These are phyloP conservation scores for Iberis pinnata DNA, from an alignment of 345 rosid genomes.

Conservation along the genomic window DNA sequence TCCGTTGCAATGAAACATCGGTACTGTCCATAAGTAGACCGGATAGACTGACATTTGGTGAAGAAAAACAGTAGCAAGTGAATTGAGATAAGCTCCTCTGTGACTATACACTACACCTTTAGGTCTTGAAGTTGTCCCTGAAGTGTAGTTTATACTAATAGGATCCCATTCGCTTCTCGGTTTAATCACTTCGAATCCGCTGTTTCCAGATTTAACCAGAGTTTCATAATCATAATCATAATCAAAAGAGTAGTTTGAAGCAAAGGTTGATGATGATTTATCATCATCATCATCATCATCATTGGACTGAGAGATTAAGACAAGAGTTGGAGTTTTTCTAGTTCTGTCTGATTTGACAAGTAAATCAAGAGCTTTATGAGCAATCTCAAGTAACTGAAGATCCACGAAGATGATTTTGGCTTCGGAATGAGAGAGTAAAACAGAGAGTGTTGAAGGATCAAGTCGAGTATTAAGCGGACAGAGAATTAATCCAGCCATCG, in stretches of 20 bases:
- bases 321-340: constrained; percentile 33
- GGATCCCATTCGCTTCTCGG: constrained; percentile 75
- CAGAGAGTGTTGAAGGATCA: constrained; percentile 47
- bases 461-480: constrained; percentile 63
- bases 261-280: constrained; percentile 9
- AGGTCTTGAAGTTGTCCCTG: constrained; percentile 81
- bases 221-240: constrained; percentile 53
- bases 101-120: constrained; percentile 85
- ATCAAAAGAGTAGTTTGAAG: constrained; percentile 18
- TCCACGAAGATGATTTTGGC: constrained; percentile 60
- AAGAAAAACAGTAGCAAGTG: constrained; percentile 55
- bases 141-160: constrained; percentile 68
- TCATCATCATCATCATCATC: constrained; percentile 8
- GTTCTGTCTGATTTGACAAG: constrained; percentile 28
- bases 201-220: constrained; percentile 39
- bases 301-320: constrained; percentile 41
- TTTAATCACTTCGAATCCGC: constrained; percentile 36
- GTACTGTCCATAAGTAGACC: constrained; percentile 79
- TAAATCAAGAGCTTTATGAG: constrained; percentile 49
- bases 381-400: constrained; percentile 42
- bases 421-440: constrained; percentile 47
- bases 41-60: constrained; percentile 55
- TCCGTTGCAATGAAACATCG: constrained; percentile 92
- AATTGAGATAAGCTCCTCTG: constrained; percentile 77
- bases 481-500: constrained; percentile 70